Evolutionary conservation across 345 rosid species (phyloP).

Genomic region (Pseudoturritis turrita): DNA sequence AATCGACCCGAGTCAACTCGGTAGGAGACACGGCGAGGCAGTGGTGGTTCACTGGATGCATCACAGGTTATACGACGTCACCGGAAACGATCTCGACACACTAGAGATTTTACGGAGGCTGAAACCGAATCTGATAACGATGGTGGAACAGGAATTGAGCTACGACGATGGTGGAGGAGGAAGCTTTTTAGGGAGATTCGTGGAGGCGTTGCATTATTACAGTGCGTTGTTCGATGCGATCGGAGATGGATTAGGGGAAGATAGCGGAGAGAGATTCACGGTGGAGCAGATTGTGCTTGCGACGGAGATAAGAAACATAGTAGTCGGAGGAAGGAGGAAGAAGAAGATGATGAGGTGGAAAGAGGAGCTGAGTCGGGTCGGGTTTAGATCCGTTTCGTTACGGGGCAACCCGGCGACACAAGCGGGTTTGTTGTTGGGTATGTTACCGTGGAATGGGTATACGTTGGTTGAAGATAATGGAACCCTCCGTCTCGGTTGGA

Average conservation of each 20-base stretch:
- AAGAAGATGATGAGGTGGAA: conserved; percentile 55
- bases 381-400: conserved; percentile 71
- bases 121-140: conserved; percentile 71
- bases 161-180: conserved; percentile 40
- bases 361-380: conserved; percentile 60
- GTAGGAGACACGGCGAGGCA: conserved; percentile 55
- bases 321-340: conserved; percentile 78
- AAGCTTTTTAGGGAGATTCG: conserved; percentile 67
- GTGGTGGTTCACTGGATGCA: conserved; percentile 98
- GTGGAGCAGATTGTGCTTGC: conserved; percentile 94
- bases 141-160: conserved; percentile 84
- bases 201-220: conserved; percentile 91
- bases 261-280: conserved; percentile 69
- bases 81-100: conserved; percentile 65
- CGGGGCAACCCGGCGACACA: conserved; percentile 87
- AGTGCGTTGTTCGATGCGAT: conserved; percentile 96
- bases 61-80: conserved; percentile 79
- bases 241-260: conserved; percentile 63
- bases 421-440: conserved; percentile 76
- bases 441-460: conserved; percentile 96
- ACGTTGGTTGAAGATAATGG: conserved; percentile 79
- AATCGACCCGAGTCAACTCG: conserved; percentile 52
- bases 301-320: conserved; percentile 76
- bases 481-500: conserved; percentile 87
- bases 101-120: conserved; percentile 48